Evolutionary conservation across 345 rosid genomes (phyloP).

Genomic region (Boechera retrofracta): DNA sequence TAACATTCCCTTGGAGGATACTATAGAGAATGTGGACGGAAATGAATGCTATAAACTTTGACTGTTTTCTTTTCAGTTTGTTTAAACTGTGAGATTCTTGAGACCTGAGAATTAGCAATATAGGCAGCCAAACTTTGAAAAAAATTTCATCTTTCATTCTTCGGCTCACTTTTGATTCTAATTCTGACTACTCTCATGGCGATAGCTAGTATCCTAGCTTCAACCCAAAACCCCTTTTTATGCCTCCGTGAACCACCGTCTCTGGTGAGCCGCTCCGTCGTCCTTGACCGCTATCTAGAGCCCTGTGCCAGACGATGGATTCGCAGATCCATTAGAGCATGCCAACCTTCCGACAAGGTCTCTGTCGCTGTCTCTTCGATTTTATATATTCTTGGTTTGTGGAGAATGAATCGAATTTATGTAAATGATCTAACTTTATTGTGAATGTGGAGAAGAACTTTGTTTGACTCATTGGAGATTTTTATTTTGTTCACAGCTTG

Average conservation of each 20-base stretch:
- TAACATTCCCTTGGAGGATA: too few species aligned
- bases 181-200: slow-evolving; percentile 24
- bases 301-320: slow-evolving; percentile 38
- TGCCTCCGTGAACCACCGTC: slow-evolving; percentile 24
- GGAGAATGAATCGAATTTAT: neutral
- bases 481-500: slow-evolving; percentile 47
- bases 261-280: slow-evolving; percentile 23
- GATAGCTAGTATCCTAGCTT: slow-evolving; percentile 23
- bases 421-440: neutral
- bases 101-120: neutral
- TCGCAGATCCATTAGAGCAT: slow-evolving; percentile 52
- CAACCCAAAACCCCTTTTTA: slow-evolving; percentile 23
- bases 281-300: slow-evolving; percentile 36
- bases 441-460: slow-evolving; percentile 7
- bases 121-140: neutral
- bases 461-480: neutral
- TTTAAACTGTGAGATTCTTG: neutral
- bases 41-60: too few species aligned
- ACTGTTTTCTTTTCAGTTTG: neutral
- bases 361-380: neutral
- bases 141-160: neutral
- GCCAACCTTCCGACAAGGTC: slow-evolving; percentile 56
- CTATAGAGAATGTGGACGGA: too few species aligned
- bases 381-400: neutral
- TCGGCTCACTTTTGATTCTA: neutral